These are phyloP conservation scores for Pseudogymnoascus sp. DNA, from an alignment of 2,329 filamentous ascomycete genomes.

Conservation along the genomic window DNA sequence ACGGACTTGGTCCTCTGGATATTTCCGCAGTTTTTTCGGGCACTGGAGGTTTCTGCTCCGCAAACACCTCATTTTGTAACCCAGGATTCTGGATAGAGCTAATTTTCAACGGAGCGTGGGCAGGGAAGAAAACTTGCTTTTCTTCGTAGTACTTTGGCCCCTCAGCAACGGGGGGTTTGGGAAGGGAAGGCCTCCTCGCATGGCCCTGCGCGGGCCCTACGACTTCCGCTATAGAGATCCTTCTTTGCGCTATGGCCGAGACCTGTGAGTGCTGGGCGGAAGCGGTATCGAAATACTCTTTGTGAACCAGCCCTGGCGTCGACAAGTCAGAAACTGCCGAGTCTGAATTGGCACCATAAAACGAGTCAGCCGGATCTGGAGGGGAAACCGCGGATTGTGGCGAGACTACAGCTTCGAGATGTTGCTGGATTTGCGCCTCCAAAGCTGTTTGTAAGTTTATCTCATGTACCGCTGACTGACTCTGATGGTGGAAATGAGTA, in stretches of 20 bases:
- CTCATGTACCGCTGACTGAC: neutral
- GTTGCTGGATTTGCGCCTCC: neutral
- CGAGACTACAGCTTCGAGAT: neutral
- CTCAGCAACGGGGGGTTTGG: neutral
- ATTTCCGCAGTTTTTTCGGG: neutral
- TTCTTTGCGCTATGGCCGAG: neutral
- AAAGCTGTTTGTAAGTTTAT: neutral
- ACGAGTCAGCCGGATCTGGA: neutral
- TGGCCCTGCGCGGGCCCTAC: neutral
- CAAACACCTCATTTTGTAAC: neutral
- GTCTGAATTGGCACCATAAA: neutral
- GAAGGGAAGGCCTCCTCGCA: slow-evolving; percentile 5
- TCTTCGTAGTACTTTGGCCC: neutral
- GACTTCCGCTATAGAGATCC: neutral
- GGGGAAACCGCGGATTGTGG: neutral
- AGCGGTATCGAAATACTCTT: neutral
- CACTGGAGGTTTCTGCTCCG: neutral
- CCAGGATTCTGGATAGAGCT: neutral
- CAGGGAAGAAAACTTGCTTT: neutral
- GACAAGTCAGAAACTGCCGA: neutral
- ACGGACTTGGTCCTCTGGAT: neutral
- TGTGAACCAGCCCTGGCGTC: neutral
- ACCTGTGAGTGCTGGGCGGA: neutral
- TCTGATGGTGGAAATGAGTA: neutral
- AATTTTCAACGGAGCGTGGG: neutral